A percentile compares a stretch with the other conserved stretches of the same genome.
Evolutionary conservation across 2,329 filamentous ascomycete species (phyloP).

Genomic region (Penicillium occitanis): DNA sequence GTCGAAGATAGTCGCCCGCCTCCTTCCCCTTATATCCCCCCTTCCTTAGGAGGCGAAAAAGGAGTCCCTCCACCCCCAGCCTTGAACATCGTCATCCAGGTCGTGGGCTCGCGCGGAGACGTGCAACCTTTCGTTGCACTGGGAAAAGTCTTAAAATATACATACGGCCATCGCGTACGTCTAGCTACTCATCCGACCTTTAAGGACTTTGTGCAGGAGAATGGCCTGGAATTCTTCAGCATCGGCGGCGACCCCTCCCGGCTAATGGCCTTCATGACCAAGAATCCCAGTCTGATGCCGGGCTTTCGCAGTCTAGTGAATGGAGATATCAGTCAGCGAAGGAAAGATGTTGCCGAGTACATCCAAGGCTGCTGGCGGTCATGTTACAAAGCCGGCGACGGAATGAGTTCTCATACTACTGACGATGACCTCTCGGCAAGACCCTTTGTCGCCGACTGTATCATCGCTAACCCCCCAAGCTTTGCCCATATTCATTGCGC

Average conservation of each 20-base stretch:
- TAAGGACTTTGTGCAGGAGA: neutral
- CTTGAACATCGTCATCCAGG: conserved; percentile 57
- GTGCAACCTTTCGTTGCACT: conserved; percentile 61
- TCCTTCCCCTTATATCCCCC: neutral
- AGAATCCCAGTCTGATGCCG: conserved; percentile 48
- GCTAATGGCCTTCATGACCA: conserved; percentile 55
- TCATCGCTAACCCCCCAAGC: conserved; percentile 56
- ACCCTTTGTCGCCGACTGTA: conserved; percentile 56
- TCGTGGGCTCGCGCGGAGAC: conserved; percentile 41
- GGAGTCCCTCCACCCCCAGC: conserved; percentile 35
- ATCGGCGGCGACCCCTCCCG: conserved; percentile 58
- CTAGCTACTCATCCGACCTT: conserved; percentile 47
- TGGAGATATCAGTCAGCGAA: conserved; percentile 8
- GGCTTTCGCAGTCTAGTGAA: conserved; percentile 4
- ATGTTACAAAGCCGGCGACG: conserved; percentile 17
- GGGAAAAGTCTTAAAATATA: conserved; percentile 51
- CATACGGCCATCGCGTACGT: conserved; percentile 60
- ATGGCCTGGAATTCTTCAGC: conserved; percentile 58
- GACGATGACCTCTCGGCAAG: conserved; percentile 26
- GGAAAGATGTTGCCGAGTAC: conserved; percentile 13
- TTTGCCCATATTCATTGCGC: conserved; percentile 57
- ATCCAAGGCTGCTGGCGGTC: conserved; percentile 17
- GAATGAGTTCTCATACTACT: neutral
- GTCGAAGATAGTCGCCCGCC: neutral
- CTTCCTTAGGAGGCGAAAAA: neutral